A percentile compares a stretch with the other conserved stretches of the same genome.
These are phyloP conservation scores for Sistotremastrum niveocremeum DNA, from an alignment of 768 basidiomycete species.

Conservation along the genomic window DNA sequence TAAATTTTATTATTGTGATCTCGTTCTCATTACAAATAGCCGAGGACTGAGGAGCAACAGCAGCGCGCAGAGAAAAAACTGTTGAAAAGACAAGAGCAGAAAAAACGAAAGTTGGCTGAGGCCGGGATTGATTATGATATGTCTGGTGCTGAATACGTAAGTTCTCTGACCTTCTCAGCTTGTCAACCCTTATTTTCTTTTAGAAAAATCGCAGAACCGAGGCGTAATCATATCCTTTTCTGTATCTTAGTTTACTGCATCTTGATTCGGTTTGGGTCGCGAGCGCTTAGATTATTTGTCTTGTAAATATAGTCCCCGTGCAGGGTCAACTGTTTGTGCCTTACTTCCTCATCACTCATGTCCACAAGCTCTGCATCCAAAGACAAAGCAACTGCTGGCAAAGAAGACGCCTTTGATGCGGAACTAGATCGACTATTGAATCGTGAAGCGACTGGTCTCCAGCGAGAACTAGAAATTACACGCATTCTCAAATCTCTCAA, in stretches of 20 bases:
- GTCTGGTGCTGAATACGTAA: slow-evolving; percentile 67
- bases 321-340: too few species aligned
- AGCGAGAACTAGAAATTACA: slow-evolving; percentile 80
- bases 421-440: slow-evolving; percentile 74
- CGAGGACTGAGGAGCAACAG: slow-evolving; percentile 61
- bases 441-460: slow-evolving; percentile 72
- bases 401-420: slow-evolving; percentile 16
- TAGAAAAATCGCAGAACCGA: too few species aligned
- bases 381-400: too few species aligned
- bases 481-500: slow-evolving; percentile 92
- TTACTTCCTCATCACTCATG: too few species aligned
- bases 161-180: slow-evolving; percentile 17
- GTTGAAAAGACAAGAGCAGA: slow-evolving; percentile 60
- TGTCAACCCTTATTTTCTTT: not conserved
- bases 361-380: too few species aligned
- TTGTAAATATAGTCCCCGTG: too few species aligned
- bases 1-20: not conserved
- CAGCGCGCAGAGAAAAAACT: slow-evolving; percentile 51
- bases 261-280: too few species aligned
- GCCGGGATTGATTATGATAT: slow-evolving; percentile 84
- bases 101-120: slow-evolving; percentile 66
- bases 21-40: slow-evolving; percentile 24
- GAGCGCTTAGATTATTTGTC: too few species aligned
- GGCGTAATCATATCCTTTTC: too few species aligned
- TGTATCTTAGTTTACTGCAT: too few species aligned